These are phyloP conservation scores for Nicotiana paniculata DNA, from an alignment of 257 asterid species.

Conservation along the genomic window DNA sequence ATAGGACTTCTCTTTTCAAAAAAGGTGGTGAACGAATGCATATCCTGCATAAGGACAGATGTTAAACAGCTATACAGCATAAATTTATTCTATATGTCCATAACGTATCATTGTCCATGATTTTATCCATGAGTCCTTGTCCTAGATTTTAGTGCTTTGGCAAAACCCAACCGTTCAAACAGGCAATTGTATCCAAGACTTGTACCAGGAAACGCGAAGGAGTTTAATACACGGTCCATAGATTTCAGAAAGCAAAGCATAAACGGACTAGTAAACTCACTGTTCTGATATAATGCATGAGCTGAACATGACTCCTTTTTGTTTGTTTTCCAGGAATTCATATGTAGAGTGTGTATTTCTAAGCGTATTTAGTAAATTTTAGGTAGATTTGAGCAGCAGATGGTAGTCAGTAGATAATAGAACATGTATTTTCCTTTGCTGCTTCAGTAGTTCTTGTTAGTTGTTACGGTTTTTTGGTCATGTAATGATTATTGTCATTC, in stretches of 20 bases:
- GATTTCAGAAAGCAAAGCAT: neutral
- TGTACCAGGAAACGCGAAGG: neutral
- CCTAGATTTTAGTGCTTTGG: neutral
- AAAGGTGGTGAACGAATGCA: neutral
- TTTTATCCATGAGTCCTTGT: neutral
- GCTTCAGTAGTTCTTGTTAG: neutral
- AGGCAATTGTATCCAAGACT: neutral
- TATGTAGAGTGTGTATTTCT: neutral
- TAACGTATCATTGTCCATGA: neutral
- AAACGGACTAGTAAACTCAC: neutral
- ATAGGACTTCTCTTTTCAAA: neutral
- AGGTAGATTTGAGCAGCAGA: neutral
- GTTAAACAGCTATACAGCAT: neutral
- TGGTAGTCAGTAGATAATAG: neutral
- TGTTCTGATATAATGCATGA: neutral
- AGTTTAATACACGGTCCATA: neutral
- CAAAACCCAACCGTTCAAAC: neutral
- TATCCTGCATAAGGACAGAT: neutral
- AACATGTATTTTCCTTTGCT: neutral
- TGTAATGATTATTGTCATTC: neutral
- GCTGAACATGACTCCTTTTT: neutral
- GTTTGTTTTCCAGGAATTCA: neutral
- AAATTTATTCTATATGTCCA: neutral
- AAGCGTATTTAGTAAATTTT: neutral
- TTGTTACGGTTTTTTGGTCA: constrained; percentile 2